Evolutionary conservation across 116 monocot species (phyloP), one percentile per base, ranked within the genome.

Genomic region (Papilionanthe hybrid): DNA sequence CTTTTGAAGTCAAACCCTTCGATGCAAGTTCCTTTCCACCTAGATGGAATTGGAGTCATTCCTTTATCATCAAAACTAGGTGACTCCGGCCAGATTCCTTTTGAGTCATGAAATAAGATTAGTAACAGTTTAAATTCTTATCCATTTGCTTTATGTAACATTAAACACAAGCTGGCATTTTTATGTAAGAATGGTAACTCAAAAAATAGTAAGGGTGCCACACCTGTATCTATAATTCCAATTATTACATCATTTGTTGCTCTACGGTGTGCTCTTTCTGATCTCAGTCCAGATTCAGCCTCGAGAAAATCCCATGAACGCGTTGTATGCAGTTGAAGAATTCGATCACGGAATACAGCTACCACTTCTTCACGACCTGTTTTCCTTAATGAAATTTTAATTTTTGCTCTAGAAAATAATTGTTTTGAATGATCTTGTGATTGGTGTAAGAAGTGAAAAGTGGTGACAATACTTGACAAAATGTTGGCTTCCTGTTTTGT

Each of bases 1-100:
- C 86, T 94, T 79, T 91, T 94, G 78, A 94, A 96, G 80, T 94
- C 92, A 58, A 85, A 72, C 58, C 92, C 91, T 91, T 97, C 94
- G 87, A 92, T 91, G 81, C 97, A 97, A 17, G 84, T 81, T 20
- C 97, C 97, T 87, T 87, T 92, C 97, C 97, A 97, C 79, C 88
- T 92, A 28, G 92, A 81, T 28, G 97, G 94, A 53, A 97, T 84
- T 22, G 75, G 30, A 37, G 89, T 84, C 79, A 97, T 91, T 20
- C 97, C 97, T 20, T 77, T 80, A 83, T 97, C 97, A 55, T 81
- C 78, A 43, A 97, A 94, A 75, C 97, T 97, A 5, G 89, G 88
- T 30, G 94, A 92, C 78, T 97, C 97, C 50, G 97, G 94, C 97
- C 97, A 97, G 7, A 97, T 87, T 15, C 97, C 97, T 94, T n/a